Conservation (phyloP, 768 basidiomycete genomes). For the Lentinula sp. region DNA sequence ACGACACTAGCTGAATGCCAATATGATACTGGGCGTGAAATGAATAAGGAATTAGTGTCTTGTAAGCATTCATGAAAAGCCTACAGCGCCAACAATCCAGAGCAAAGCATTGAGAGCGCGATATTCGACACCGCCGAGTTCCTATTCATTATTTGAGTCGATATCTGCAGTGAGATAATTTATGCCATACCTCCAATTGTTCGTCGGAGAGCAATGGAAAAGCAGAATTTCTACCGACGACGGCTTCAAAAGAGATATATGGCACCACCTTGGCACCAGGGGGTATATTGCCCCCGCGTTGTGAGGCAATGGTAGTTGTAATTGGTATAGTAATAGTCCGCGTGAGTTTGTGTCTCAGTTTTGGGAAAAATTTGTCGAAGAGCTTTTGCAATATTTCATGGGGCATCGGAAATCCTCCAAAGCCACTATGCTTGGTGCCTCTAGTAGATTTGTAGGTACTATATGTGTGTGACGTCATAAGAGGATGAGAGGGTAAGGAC, state of each 20-base stretch:
- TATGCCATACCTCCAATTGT: slow-evolving; percentile 52
- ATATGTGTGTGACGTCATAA: slow-evolving; percentile 14
- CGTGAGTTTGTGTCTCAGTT: slow-evolving; percentile 47
- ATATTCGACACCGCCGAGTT: slow-evolving; percentile 92
- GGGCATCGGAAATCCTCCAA: slow-evolving; percentile 76
- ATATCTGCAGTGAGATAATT: not conserved
- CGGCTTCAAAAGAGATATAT: slow-evolving; percentile 82
- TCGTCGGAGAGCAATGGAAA: slow-evolving; percentile 69
- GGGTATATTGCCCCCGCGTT: slow-evolving; percentile 24
- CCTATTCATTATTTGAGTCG: slow-evolving; percentile 18
- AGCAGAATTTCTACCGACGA: slow-evolving; percentile 77
- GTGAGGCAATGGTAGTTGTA: slow-evolving; percentile 54
- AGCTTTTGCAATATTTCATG: slow-evolving; percentile 44
- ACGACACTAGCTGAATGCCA: slow-evolving; percentile 58
- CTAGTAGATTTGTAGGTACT: slow-evolving; percentile 13
- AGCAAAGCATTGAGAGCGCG: slow-evolving; percentile 74
- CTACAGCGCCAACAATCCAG: slow-evolving; percentile 73
- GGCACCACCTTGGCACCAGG: slow-evolving; percentile 51
- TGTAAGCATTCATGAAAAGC: slow-evolving; percentile 20
- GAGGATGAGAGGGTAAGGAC: slow-evolving; percentile 12
- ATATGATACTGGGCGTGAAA: slow-evolving; percentile 64
- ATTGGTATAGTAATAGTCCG: slow-evolving; percentile 73
- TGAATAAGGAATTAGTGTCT: not conserved
- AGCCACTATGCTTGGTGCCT: slow-evolving; percentile 37
- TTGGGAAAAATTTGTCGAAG: slow-evolving; percentile 58